Evolutionary conservation across 805 yeast species (phyloP).

Genomic region (Sporopachydermia quercuum): DNA sequence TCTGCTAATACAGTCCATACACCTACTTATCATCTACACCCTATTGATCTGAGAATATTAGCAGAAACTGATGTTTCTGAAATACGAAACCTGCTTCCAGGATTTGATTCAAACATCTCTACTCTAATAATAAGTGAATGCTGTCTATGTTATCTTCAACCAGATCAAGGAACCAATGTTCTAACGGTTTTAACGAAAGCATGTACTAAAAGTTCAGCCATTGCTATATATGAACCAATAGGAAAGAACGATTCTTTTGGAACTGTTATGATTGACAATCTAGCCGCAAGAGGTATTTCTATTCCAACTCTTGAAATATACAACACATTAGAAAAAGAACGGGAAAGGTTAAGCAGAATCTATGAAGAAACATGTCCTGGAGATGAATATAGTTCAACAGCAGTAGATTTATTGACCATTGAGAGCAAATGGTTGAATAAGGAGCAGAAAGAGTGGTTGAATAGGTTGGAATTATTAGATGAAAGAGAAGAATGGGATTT

Average conservation of each 20-base stretch:
- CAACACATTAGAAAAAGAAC: slow-evolving; percentile 30
- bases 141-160: slow-evolving; percentile 54
- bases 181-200: slow-evolving; percentile 25
- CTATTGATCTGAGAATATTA: slow-evolving; percentile 36
- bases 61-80: slow-evolving; percentile 7
- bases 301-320: slow-evolving; percentile 41
- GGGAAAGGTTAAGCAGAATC: slow-evolving; percentile 18
- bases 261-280: slow-evolving; percentile 46
- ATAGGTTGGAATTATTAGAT: slow-evolving; percentile 49
- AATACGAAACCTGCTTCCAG: slow-evolving; percentile 7
- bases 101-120: slow-evolving; percentile 25
- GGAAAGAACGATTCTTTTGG: slow-evolving; percentile 51
- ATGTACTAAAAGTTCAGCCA: slow-evolving; percentile 13
- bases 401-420: slow-evolving; percentile 32
- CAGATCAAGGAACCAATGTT: slow-evolving; percentile 30
- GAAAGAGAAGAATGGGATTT: slow-evolving; percentile 60
- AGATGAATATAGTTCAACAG: slow-evolving; percentile 12
- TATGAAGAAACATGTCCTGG: slow-evolving; percentile 9
- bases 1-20: slow-evolving; percentile 23
- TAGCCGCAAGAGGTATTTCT: slow-evolving; percentile 44
- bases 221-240: slow-evolving; percentile 58
- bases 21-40: slow-evolving; percentile 33
- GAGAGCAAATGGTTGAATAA: slow-evolving; percentile 28
- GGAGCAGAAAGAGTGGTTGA: slow-evolving; percentile 29
- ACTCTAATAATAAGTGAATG: slow-evolving; percentile 62